phyloP scores from a whole-genome alignment of 805 yeast genomes.

The Nakazawaea pomicola region DNA sequence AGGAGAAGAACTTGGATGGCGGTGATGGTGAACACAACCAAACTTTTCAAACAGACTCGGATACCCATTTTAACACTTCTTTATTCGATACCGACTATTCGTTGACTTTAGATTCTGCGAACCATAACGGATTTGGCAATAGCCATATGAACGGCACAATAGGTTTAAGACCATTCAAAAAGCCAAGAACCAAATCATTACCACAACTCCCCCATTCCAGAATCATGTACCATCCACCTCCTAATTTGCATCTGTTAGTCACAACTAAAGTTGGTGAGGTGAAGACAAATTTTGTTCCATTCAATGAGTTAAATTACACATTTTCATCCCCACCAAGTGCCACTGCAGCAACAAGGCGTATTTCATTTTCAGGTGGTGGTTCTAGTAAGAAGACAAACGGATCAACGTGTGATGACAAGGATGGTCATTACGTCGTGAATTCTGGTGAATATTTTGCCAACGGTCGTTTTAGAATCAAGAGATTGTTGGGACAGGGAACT shows the following conservation, averaged over 20 bases:
- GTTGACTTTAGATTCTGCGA: neutral
- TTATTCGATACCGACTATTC: conserved; percentile 4
- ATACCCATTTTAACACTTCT: neutral
- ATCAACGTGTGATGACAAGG: conserved; percentile 50
- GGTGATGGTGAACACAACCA: conserved; percentile 8
- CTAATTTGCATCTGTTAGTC: conserved; percentile 28
- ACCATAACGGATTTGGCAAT: neutral
- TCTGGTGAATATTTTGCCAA: conserved; percentile 64
- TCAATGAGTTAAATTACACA: conserved; percentile 21
- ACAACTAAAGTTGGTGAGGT: conserved; percentile 36
- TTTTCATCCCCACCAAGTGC: conserved; percentile 15
- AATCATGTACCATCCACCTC: conserved; percentile 31
- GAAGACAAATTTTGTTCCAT: conserved; percentile 29
- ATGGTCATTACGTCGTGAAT: conserved; percentile 69
- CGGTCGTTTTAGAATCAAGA: conserved; percentile 58
- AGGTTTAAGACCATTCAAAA: conserved; percentile 24
- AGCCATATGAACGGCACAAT: neutral
- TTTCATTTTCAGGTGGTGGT: conserved; percentile 20
- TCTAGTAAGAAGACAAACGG: conserved; percentile 15
- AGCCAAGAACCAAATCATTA: conserved; percentile 46
- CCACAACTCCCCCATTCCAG: conserved; percentile 50
- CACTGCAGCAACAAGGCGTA: conserved; percentile 15
- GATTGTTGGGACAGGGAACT: conserved; percentile 85
- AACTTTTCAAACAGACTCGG: neutral
- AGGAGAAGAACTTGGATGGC: conserved; percentile 11